Conservation (phyloP, 345 rosid genomes). For the Eucalyptus cloeziana region DNA sequence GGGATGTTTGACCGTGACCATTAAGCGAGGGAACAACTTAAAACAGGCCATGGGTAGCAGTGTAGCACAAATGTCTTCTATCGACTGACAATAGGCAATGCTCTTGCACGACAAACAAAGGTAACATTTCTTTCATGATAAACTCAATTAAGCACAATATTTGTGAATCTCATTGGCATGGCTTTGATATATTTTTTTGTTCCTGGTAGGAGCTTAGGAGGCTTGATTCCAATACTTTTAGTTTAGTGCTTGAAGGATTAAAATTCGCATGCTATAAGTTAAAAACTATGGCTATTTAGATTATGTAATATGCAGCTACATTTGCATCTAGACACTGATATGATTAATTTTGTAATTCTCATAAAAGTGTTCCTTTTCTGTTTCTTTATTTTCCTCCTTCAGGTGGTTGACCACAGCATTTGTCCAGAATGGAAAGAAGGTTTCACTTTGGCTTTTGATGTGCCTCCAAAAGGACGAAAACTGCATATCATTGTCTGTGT, state of each 20-base stretch:
- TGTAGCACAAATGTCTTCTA: slow-evolving; percentile 54
- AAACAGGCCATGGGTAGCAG: slow-evolving; percentile 66
- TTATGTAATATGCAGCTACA: background rate
- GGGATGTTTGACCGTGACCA: slow-evolving; percentile 69
- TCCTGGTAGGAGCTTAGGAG: background rate
- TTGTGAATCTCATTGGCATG: background rate
- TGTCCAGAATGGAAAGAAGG: slow-evolving; percentile 88
- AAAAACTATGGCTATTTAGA: background rate
- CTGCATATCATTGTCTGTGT: slow-evolving; percentile 62
- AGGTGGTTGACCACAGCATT: slow-evolving; percentile 62
- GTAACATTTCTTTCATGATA: slow-evolving; percentile 6
- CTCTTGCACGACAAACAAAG: slow-evolving; percentile 85
- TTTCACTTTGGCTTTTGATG: slow-evolving; percentile 84
- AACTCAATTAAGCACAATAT: background rate
- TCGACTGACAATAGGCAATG: slow-evolving; percentile 64
- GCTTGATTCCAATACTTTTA: background rate
- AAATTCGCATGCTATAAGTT: background rate
- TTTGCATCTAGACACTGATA: background rate
- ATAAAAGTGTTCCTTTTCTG: background rate
- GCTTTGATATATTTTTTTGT: background rate
- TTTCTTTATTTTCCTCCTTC: background rate
- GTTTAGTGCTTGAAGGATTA: background rate
- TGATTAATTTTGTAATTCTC: background rate
- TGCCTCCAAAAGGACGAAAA: slow-evolving; percentile 86
- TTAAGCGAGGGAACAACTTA: slow-evolving; percentile 73